Percentiles rank a stretch among this genome's conserved stretches.
Conservation (phyloP, 2,329 filamentous ascomycete genomes). For the Madurella mycetomatis region DNA sequence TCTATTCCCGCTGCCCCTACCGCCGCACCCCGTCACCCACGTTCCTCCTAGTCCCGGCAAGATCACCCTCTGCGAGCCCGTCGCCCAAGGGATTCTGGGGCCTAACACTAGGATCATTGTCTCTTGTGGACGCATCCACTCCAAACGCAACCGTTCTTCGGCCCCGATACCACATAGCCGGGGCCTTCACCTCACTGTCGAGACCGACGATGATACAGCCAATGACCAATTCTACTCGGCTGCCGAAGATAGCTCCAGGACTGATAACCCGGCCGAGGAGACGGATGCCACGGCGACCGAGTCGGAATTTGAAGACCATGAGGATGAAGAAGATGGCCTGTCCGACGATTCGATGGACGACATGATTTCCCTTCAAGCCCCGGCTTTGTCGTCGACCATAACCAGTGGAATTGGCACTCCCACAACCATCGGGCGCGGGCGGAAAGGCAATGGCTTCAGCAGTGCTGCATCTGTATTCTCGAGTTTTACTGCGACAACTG, state of each 20-base stretch:
- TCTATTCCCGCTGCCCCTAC: conserved; percentile 69
- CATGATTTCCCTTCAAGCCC: conserved; percentile 83
- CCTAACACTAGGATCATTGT: conserved; percentile 80
- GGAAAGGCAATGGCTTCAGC: conserved; percentile 64
- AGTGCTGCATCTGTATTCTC: conserved; percentile 90
- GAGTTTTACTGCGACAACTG: conserved; percentile 78
- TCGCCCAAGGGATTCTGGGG: conserved; percentile 77
- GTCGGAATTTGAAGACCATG: conserved; percentile 50
- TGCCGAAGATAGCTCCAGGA: conserved; percentile 67
- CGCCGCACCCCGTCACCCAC: conserved; percentile 82
- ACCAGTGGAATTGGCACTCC: conserved; percentile 80
- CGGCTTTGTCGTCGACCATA: conserved; percentile 69
- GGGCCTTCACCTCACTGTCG: conserved; percentile 53
- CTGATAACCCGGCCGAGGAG: conserved; percentile 55
- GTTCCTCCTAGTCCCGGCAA: conserved; percentile 77
- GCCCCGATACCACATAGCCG: conserved; percentile 45
- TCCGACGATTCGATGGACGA: conserved; percentile 92
- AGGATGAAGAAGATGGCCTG: conserved; percentile 69
- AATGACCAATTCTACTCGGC: conserved; percentile 93
- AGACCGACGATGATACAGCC: conserved; percentile 72
- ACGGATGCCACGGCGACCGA: conserved; percentile 57
- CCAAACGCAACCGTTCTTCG: conserved; percentile 47
- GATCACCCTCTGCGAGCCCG: conserved; percentile 90
- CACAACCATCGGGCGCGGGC: conserved; percentile 63
- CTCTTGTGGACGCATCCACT: conserved; percentile 57